Percentiles rank a stretch among this genome's conserved stretches.
Evolutionary conservation across 345 rosid species (phyloP).

Genomic region (Lumnitzera littorea): DNA sequence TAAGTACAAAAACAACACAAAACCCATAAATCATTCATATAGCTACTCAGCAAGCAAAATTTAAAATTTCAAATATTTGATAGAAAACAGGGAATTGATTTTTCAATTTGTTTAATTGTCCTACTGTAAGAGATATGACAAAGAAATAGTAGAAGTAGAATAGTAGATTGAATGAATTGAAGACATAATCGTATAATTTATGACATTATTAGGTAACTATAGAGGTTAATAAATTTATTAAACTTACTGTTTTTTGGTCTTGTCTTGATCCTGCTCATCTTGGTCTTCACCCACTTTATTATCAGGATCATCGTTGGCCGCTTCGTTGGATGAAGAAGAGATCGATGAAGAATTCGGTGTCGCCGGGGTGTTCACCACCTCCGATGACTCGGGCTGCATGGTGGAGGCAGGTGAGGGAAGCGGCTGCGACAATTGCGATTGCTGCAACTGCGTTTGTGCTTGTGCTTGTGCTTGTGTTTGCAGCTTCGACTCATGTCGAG

Average conservation of each 20-base stretch:
- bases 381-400: slow-evolving; percentile 50
- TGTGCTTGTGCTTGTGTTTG: slow-evolving; percentile 11
- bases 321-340: slow-evolving; percentile 74
- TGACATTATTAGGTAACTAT: too few relatives aligned
- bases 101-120: too few relatives aligned
- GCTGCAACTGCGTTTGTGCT: slow-evolving; percentile 4
- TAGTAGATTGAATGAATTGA: too few relatives aligned
- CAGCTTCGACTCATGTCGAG: slow-evolving; percentile 19
- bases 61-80: too few relatives aligned
- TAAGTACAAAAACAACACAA: too few relatives aligned
- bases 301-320: slow-evolving; percentile 27
- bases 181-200: too few relatives aligned
- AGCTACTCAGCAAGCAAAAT: too few relatives aligned
- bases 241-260: slow-evolving; percentile 76
- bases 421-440: slow-evolving; percentile 7
- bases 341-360: slow-evolving; percentile 84
- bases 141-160: too few relatives aligned
- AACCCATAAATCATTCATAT: too few relatives aligned
- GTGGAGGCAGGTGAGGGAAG: slow-evolving; percentile 38
- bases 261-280: slow-evolving; percentile 48
- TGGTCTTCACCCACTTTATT: slow-evolving; percentile 11
- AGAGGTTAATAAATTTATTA: too few relatives aligned
- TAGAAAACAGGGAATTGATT: too few relatives aligned
- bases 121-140: too few relatives aligned
- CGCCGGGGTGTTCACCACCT: slow-evolving; percentile 64